phyloP scores from a whole-genome alignment of 768 basidiomycete species.

The Boletus barrowsii region DNA sequence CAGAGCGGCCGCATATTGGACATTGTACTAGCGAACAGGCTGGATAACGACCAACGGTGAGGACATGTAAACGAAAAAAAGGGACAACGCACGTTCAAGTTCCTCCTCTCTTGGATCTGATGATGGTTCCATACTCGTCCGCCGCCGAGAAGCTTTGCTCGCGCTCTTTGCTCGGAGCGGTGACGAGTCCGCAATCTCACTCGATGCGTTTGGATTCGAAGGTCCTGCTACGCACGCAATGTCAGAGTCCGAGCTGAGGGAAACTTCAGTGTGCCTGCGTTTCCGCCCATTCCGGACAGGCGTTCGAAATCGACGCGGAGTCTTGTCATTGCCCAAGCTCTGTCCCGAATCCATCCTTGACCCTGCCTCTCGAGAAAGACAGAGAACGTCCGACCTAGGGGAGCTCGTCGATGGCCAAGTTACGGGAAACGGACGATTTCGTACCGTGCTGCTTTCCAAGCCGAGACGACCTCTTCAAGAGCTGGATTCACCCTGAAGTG shows the following conservation, averaged over 20 bases:
- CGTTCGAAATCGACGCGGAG: conserved; percentile 17
- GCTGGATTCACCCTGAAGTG: conserved; percentile 65
- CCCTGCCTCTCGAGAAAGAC: conserved; percentile 37
- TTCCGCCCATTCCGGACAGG: conserved; percentile 31
- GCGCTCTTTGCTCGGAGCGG: conserved; percentile 20
- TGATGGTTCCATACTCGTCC: conserved; percentile 21
- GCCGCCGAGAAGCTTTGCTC: conserved; percentile 16
- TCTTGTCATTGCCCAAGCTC: conserved; percentile 4
- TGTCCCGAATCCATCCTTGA: conserved; percentile 5
- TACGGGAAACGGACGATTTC: conserved; percentile 3
- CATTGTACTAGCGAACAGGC: conserved; percentile 46
- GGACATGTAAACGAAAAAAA: not conserved
- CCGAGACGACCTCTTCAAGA: conserved; percentile 65
- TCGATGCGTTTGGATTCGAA: conserved; percentile 25
- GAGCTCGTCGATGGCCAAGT: not conserved
- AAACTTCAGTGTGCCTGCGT: conserved; percentile 29
- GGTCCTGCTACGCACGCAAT: conserved; percentile 30
- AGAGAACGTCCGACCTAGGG: conserved; percentile 43
- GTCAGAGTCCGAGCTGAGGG: conserved; percentile 26
- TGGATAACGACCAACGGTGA: conserved; percentile 18
- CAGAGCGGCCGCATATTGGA: conserved; percentile 54
- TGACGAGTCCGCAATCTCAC: conserved; percentile 21
- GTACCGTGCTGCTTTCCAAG: conserved; percentile 74
- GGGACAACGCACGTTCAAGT: conserved; percentile 18
- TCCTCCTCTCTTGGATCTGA: conserved; percentile 34